phyloP scores from a whole-genome alignment of 2,329 filamentous ascomycete species.

The Phaeosphaeriaceae sp. region DNA sequence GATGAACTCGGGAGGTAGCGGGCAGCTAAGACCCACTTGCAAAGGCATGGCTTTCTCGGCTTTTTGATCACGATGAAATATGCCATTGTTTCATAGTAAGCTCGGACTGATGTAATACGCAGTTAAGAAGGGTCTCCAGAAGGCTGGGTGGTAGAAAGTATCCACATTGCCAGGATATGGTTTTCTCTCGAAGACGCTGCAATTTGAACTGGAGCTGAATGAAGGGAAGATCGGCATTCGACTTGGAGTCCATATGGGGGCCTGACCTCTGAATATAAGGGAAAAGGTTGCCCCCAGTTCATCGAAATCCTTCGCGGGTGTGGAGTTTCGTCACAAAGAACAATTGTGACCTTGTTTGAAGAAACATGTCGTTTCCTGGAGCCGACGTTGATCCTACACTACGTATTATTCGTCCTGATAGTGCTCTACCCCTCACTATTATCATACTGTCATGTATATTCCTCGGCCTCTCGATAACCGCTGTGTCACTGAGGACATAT shows the following conservation, averaged over 20 bases:
- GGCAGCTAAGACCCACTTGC: neutral
- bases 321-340: neutral
- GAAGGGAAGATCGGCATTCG: neutral
- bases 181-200: too few species aligned
- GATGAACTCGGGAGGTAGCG: neutral
- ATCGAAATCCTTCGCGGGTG: neutral
- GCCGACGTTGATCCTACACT: conserved; percentile 14
- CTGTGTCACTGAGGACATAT: conserved; percentile 24
- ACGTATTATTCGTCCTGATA: conserved; percentile 17
- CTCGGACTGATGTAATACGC: neutral
- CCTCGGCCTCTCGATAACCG: conserved; percentile 18
- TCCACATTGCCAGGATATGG: too few species aligned
- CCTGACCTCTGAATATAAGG: neutral
- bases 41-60: neutral
- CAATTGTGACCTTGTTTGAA: neutral
- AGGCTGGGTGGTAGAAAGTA: too few species aligned
- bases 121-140: too few species aligned
- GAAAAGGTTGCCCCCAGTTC: neutral
- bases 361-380: conserved; percentile 1
- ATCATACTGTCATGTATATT: conserved; percentile 21
- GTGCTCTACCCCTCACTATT: conserved; percentile 24
- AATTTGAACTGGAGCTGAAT: too few species aligned
- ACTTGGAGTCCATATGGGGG: neutral
- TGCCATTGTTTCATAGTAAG: neutral
- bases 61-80: neutral